Evolutionary conservation across 208 protist species (phyloP), one percentile per base, ranked within the genome.

Genomic region (Phytomonas francai): DNA sequence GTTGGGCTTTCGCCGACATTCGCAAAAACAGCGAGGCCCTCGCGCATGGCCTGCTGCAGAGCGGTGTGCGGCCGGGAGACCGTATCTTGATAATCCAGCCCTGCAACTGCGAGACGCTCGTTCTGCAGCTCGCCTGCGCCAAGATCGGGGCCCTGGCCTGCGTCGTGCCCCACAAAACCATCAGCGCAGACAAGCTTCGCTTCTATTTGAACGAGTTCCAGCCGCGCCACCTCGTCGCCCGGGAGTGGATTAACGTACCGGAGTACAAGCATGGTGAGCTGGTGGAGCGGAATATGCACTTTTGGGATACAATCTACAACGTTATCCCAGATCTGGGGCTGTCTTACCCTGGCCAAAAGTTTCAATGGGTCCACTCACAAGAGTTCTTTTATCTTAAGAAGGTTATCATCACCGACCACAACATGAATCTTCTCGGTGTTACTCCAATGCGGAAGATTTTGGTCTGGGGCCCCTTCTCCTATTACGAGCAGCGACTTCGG

Each of bases 371-470:
- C 56, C 91, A 94, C 80, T 96, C 91, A 59, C 88, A 96, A 72
- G 91, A 96, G 83, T 96, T 94, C 76, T 94, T 85, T 73, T 96
- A 85, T 69, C 78, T 96, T 30, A 96, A 96, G 79, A 96, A 96
- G 76, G 75, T 93, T 51, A 85, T 96, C 69, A 96, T 96, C 69
- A 96, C 87, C 39, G 91, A 94, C 70, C 91, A 94, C 82, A 96
- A 96, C 80, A 94, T 93, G 88, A 96, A 94, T 76, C 68, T 96
- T 62, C 78, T 93, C 7, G 87, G 91, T 5, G 87, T 91, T 49
- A 93, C 90, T 30, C 90, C 90, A 61, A 89, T 95, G 85, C 87
- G 90, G 6, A 89, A 91, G 73, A 93, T 95, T 75, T 79, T 96
- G 30, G 83, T 93, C 32, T 96, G 91, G 88, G 88, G 88, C 30